Base-by-base conservation (phyloP, 192 early-diverging fungal species). In the Gamsiella multidivaricata region DNA sequence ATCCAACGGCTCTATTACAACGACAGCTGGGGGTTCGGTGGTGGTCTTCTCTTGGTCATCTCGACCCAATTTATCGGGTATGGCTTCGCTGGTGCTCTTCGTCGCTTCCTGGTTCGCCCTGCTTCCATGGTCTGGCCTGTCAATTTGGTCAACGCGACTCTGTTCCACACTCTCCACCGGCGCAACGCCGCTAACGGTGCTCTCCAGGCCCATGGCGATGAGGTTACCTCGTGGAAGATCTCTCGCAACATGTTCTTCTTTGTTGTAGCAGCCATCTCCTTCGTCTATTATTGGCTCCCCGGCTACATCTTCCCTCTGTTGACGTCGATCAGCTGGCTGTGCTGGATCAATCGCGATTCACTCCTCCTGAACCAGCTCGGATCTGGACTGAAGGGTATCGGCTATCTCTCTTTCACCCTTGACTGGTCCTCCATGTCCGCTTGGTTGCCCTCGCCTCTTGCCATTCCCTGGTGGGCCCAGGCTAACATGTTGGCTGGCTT, bases 121-220 rank as follows among this genome's bases (percentile, higher is more conserved):
- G 82, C 92, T 3, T 82, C 89, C 9, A 95, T 97, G 94, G 83
- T 94, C 37, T 98, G 95, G 95, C 96, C 96, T 10, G 70, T 86
- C 4, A 90, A 85, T 37, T 82, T 97, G 45, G 85, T 92, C 36
- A 89, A 88, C 47, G 89, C 93, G 31, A 89, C 92, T 12, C 79
- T 96, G 25, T 93, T 94, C 80, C 87, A 88, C 18, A 89, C 92
- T 3, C 86, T 95, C 49, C 93, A 96, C 70, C 87, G 91, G 47
- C 32, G 58, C 55, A 85, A 89, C 45, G 14, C 65, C 6, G 74
- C 63, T 39, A 76, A 73, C 31, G 64, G 67, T 26, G 31, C 31
- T 46, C 68, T 71, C 11, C 55, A 60, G 1, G 54, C 59, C 33
- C 5, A 14, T 14, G 25, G 51, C 36, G 67, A 67, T 8, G 61